phyloP scores from a whole-genome alignment of 2,329 filamentous ascomycete species.

The Diaporthe vaccinii region DNA sequence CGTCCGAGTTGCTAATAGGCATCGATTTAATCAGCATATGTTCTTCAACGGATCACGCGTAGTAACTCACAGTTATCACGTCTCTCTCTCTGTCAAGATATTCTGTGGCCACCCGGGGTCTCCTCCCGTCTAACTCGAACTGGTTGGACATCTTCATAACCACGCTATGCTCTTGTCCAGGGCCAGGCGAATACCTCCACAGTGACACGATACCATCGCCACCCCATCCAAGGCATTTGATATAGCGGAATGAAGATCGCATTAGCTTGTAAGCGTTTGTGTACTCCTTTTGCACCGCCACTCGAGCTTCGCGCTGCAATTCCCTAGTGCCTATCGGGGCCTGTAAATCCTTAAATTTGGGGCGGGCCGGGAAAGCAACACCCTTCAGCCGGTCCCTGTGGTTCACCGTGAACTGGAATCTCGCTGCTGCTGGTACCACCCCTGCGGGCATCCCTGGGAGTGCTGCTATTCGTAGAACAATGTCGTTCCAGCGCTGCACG shows the following conservation, averaged over 20 bases:
- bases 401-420: background rate
- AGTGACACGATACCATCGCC: background rate
- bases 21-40: background rate
- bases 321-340: background rate
- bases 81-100: background rate
- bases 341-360: background rate
- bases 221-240: conserved; percentile 1
- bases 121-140: background rate
- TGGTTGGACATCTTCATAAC: conserved; percentile 16
- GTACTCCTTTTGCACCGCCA: background rate
- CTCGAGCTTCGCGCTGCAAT: background rate
- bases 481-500: background rate
- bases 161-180: background rate
- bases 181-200: background rate
- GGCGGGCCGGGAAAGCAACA: background rate
- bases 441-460: background rate
- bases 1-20: background rate
- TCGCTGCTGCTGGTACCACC: background rate
- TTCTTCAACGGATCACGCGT: too few species aligned
- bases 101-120: background rate
- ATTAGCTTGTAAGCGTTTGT: background rate
- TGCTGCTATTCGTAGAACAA: background rate
- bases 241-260: background rate
- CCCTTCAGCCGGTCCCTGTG: background rate
- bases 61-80: background rate